These are phyloP conservation scores for Haematococcus sp. DNA, from an alignment of 139 green algal genomes.

Conservation along the genomic window DNA sequence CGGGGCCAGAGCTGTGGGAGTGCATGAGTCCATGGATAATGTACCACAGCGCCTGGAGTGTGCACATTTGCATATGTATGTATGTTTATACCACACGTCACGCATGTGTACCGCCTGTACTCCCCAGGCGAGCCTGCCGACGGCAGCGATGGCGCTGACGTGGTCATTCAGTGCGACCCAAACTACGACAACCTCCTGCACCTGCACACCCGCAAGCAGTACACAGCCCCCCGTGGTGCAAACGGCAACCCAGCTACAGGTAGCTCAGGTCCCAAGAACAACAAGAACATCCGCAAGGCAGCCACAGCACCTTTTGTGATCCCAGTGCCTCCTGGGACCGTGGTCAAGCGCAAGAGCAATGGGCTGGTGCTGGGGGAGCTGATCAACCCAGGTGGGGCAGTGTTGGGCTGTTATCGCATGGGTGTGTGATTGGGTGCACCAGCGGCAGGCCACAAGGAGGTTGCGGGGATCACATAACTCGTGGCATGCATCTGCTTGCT, in stretches of 20 bases:
- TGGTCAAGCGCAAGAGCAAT: conserved; percentile 65
- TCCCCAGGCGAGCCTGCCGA: conserved; percentile 53
- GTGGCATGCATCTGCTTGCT: background rate
- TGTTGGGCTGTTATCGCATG: background rate
- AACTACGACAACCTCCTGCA: conserved; percentile 61
- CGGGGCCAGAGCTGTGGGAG: too few relatives aligned
- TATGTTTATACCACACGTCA: too few relatives aligned
- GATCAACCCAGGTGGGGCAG: conserved; percentile 40
- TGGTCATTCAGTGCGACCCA: conserved; percentile 57
- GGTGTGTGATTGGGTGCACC: background rate
- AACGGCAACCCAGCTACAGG: conserved; percentile 66
- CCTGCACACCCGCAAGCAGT: conserved; percentile 45
- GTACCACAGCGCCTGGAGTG: too few relatives aligned
- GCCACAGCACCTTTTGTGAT: conserved; percentile 49
- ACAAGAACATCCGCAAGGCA: conserved; percentile 41
- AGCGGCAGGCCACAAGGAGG: background rate
- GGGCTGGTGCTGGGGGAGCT: conserved; percentile 67
- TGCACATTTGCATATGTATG: too few relatives aligned
- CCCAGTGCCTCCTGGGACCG: conserved; percentile 67
- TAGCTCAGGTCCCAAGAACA: conserved; percentile 55
- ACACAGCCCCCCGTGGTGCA: conserved; percentile 29
- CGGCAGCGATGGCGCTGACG: conserved; percentile 59
- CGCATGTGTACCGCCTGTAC: background rate
- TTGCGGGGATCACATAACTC: background rate
- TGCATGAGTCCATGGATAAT: too few relatives aligned